Base-by-base conservation (phyloP, 2,329 filamentous ascomycete species). In the Sphaerulina vaccinii region DNA sequence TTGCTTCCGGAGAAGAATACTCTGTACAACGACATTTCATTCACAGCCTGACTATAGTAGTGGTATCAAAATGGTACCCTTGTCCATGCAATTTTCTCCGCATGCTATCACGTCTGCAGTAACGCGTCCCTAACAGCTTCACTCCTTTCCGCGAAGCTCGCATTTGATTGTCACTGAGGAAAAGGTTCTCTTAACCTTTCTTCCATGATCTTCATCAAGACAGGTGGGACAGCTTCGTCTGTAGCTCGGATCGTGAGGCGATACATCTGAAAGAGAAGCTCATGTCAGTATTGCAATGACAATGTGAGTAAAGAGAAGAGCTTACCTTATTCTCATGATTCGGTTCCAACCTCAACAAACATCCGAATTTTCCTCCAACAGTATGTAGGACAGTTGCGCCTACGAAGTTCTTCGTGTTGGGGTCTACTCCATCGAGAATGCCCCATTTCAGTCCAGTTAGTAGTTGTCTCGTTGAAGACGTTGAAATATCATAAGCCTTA, bases 231-330 rank as follows among this genome's bases (percentile, higher is more conserved):
- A 24, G 79, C 82, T 66, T 97, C 93, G 65, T 97, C 92, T 1
- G 93, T 99, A 5, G 92, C 93, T 57, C 93, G 83, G 62, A 99
- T 86, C 0, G 93, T 99, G 55, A 97, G 78, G 47, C 93, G 91
- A 65, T 95, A 88, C 90, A 96, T 96, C 93, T 96, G 61, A 6
- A 55, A 33, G 8, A 36, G 8, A 32, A 7, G 3, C 5, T 10
- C 6, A 44, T 43, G 46, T 64, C 32, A 65, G 51, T 49, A 53
- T 22, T 24, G 15, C 15, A 35, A 13, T 15, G 10, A 2, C 21
- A 15, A 39, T 24, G 16, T 16, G n/a, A 18, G 21, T 27, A 24
- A 13, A 16, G 23, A 22, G 3, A 13, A 11, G n/a, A 38, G 73
- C 85, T 75, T 79, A 96, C 93, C 83, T 90, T 88, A 58, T 87